Evolutionary conservation across 1,139 yeast species (phyloP).

Genomic region (Saccharomyces hybrid): DNA sequence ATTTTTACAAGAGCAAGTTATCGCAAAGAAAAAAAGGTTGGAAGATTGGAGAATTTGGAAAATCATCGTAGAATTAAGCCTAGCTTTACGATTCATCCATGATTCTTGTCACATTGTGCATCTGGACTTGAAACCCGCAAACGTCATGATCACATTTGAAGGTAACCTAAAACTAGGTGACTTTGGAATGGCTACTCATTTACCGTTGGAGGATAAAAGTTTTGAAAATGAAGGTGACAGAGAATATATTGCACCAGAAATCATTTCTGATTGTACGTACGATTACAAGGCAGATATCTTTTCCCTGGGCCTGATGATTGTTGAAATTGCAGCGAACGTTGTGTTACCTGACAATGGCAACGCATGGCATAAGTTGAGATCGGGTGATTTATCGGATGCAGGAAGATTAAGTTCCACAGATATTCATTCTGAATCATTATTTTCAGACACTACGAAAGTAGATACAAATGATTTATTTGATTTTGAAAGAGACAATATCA

Average conservation of each 20-base stretch:
- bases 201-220: slow-evolving; percentile 35
- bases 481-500: slow-evolving; percentile 10
- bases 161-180: slow-evolving; percentile 67
- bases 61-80: slow-evolving; percentile 70
- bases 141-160: slow-evolving; percentile 87
- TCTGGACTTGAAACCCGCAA: slow-evolving; percentile 89
- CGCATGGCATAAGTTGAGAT: slow-evolving; percentile 92
- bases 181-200: slow-evolving; percentile 63
- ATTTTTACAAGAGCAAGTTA: slow-evolving; percentile 73
- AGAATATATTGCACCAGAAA: slow-evolving; percentile 96
- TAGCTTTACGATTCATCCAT: slow-evolving; percentile 78
- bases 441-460: slow-evolving; percentile 23
- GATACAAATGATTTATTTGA: slow-evolving; percentile 23
- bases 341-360: slow-evolving; percentile 93
- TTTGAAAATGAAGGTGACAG: slow-evolving; percentile 95
- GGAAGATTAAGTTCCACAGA: slow-evolving; percentile 76
- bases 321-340: slow-evolving; percentile 94
- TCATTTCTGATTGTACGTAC: slow-evolving; percentile 71
- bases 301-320: slow-evolving; percentile 82
- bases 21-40: slow-evolving; percentile 41
- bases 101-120: slow-evolving; percentile 64
- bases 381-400: slow-evolving; percentile 94
- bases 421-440: slow-evolving; percentile 32
- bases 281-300: slow-evolving; percentile 93
- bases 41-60: slow-evolving; percentile 99